Evolutionary conservation across 768 basidiomycete species (phyloP).

Genomic region (Serendipita sp.): DNA sequence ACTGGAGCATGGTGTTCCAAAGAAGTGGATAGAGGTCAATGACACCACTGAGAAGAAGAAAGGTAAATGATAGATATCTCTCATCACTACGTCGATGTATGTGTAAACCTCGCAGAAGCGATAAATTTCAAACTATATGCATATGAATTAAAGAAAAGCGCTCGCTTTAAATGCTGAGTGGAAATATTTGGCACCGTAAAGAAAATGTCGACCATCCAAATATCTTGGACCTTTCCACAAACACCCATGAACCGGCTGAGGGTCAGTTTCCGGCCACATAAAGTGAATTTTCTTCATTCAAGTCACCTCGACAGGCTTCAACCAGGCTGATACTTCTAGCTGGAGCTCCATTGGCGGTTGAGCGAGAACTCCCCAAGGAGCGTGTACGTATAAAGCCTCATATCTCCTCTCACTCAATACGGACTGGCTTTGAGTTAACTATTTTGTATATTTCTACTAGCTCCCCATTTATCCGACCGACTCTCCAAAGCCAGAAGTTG

Average conservation of each 20-base stretch:
- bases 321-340: not conserved
- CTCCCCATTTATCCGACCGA: conserved; percentile 67
- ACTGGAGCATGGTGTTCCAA: conserved; percentile 55
- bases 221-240: not conserved
- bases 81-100: no score
- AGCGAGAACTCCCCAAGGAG: not conserved
- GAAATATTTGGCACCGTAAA: no score
- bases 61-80: not conserved
- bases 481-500: conserved; percentile 47
- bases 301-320: not conserved
- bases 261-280: not conserved
- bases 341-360: not conserved
- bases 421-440: not conserved
- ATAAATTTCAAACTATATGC: no score
- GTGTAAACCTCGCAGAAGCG: no score
- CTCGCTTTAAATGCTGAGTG: no score
- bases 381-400: not conserved
- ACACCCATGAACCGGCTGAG: not conserved
- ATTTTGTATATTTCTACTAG: conserved; percentile 28
- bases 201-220: not conserved
- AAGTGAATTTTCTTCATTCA: not conserved
- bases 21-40: conserved; percentile 55
- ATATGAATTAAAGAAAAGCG: no score
- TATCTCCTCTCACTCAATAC: not conserved
- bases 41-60: conserved; percentile 22